These are phyloP conservation scores for Exserohilum turcica DNA, from an alignment of 2,329 filamentous ascomycete species.

Conservation along the genomic window DNA sequence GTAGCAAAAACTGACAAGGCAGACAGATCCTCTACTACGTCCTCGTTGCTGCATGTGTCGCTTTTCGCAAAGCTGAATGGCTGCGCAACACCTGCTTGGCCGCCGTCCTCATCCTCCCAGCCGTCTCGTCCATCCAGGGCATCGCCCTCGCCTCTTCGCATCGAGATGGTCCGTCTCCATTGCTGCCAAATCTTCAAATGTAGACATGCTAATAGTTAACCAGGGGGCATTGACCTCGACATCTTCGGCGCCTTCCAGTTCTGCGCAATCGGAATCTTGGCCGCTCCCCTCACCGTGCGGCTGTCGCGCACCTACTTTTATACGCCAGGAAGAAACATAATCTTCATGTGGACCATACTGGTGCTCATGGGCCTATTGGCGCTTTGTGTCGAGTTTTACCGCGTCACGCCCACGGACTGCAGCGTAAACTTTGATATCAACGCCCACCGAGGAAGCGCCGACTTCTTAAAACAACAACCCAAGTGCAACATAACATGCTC, in stretches of 20 bases:
- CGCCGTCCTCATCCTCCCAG: slow-evolving; percentile 63
- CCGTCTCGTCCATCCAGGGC: slow-evolving; percentile 67
- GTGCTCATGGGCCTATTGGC: slow-evolving; percentile 65
- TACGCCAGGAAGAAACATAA: slow-evolving; percentile 66
- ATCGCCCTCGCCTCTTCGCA: slow-evolving; percentile 66
- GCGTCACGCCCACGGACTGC: slow-evolving; percentile 56
- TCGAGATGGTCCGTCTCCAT: slow-evolving; percentile 56
- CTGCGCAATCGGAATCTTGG: slow-evolving; percentile 68
- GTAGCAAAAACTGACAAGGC: slow-evolving; percentile 48
- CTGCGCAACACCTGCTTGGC: slow-evolving; percentile 67
- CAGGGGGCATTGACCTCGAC: slow-evolving; percentile 70
- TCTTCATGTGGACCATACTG: slow-evolving; percentile 69
- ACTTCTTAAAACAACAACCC: slow-evolving; percentile 54
- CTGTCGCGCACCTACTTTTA: slow-evolving; percentile 68
- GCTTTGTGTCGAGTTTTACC: slow-evolving; percentile 68
- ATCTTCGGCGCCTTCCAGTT: slow-evolving; percentile 71
- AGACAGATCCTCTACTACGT: slow-evolving; percentile 57
- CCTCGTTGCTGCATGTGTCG: slow-evolving; percentile 65
- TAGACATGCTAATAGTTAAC: slow-evolving; percentile 8
- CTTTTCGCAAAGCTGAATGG: slow-evolving; percentile 65
- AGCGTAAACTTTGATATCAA: slow-evolving; percentile 46
- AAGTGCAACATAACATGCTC: slow-evolving; percentile 58
- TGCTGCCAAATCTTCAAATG: slow-evolving; percentile 10
- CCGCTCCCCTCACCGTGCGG: slow-evolving; percentile 66
- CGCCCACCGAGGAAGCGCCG: slow-evolving; percentile 43